Evolutionary conservation across 2,329 filamentous ascomycete genomes (phyloP), one percentile per base, ranked within the genome.

Genomic region (Madurella mycetomatis): DNA sequence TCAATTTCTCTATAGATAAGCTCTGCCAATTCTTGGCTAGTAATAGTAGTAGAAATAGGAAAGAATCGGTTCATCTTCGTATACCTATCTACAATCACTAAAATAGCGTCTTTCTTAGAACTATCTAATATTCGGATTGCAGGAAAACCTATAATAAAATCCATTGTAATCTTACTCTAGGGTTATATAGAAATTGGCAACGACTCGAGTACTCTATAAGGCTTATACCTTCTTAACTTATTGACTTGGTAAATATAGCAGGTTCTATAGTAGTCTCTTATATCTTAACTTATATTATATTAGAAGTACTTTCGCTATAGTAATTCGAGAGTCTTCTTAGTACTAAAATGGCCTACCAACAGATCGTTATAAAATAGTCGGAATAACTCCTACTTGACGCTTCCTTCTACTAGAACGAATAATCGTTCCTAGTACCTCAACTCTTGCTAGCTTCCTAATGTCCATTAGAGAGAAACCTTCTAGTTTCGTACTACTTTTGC

Each of bases 21-120:
- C 16, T 50, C 13, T 2, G 31, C 31, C 1, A 50, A n/a, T n/a
- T 50, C n/a, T 39, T 50, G 9, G 17, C 47, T 50, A 12, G n/a
- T 43, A 2, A 50, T 50, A 5, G 13, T 11, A 7, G 16, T 25
- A 43, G 5, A 37, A 2, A 50, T 18, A 2, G 31, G 5, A n/a
- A 49, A 49, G 16, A 49, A 49, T 3, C 47, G 37, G n/a, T n/a
- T 34, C 12, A 49, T 49, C 13, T 49, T 49, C 1, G 30, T 49
- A 19, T 18, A 49, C 2, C 16, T 4, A 9, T 49, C 25, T 1
- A 49, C 12, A 19, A 49, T 15, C 4, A 49, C 30, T 3, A 49
- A 40, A 19, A 49, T 43, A 9, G 15, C 13, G n/a, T 49, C 30
- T 11, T 42, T 34, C 18, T 49, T 30, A 2, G 5, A 18, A 11